Base-by-base conservation (phyloP, 768 basidiomycete species). In the Cyclocybe cylindracea region DNA sequence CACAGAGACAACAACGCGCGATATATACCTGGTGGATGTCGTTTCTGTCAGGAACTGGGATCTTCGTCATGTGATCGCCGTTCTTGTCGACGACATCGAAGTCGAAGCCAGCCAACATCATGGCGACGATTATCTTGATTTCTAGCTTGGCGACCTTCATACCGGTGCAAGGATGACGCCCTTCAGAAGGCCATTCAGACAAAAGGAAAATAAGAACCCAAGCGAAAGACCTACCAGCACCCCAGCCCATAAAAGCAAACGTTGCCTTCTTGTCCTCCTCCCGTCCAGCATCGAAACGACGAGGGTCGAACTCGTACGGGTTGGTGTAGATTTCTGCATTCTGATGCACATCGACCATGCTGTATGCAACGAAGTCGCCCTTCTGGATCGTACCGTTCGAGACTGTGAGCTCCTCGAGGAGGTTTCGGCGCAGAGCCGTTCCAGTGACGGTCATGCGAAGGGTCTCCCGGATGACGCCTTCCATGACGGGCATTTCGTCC, bases 401-500 rank as follows among this genome's bases (percentile, higher is more conserved):
- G 7, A 72, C 47, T 0, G 56, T 48, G 1, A 75, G 39, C 10
- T 72, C 72, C 9, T 66, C 62, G 1, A 47, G 46, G 14, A 73
- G 7, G 47, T 76, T 76, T 5, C 76, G 61, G 7, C 76, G 73
- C 34, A 76, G 56, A 10, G 62, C 54, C 0, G 71, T 66, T 1
- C 56, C 60, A 13, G 60, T 56, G 14, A 66, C n/a, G 7, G 63
- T 59, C 11, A 77, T 42, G 2, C 75, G 71, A 4, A 77, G 57
- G 0, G 75, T 77, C 51, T 78, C 75, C 3, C 72, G 69, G 29
- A 75, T 69, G 11, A 74, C 65, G 10, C 65, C 47, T 3, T 77
- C 75, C 48, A 76, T 33, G 5, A 60, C 53, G 0, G 74, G 76
- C 61, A 74, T 63, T 44, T 72, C 66, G 7, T 74, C 71, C 50